phyloP scores from a whole-genome alignment of 306 rosid genomes.

The Albizia julibrissin region DNA sequence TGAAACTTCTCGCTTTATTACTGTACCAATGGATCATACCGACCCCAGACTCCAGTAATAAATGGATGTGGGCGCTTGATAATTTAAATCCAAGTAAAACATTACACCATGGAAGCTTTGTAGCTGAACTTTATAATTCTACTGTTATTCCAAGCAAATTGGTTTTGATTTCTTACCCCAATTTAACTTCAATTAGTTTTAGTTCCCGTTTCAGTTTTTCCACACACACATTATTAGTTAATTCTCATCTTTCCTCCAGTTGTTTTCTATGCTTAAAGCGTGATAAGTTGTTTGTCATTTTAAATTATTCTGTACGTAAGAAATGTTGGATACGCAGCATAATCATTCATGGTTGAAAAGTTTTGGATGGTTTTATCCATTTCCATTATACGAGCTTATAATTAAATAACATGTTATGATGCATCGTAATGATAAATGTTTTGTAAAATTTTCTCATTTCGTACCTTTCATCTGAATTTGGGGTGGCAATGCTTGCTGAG shows the following conservation, averaged over 20 bases:
- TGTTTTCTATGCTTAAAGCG: background rate
- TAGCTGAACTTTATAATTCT: background rate
- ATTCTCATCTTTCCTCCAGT: background rate
- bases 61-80: background rate
- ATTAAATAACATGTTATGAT: background rate
- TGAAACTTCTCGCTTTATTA: background rate
- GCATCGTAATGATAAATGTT: background rate
- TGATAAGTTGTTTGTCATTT: background rate
- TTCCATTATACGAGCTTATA: background rate
- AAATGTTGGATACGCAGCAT: background rate
- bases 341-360: background rate
- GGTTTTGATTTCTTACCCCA: background rate
- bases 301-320: background rate
- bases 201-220: background rate
- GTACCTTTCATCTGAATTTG: background rate
- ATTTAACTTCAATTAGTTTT: background rate
- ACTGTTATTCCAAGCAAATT: background rate
- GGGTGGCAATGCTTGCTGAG: background rate
- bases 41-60: background rate
- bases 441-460: background rate
- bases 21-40: no score
- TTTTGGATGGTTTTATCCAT: background rate
- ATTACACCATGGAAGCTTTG: background rate
- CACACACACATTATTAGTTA: background rate
- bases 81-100: no score